Base-by-base conservation (phyloP, 2,329 filamentous ascomycete species). In the Penicillium sp. region DNA sequence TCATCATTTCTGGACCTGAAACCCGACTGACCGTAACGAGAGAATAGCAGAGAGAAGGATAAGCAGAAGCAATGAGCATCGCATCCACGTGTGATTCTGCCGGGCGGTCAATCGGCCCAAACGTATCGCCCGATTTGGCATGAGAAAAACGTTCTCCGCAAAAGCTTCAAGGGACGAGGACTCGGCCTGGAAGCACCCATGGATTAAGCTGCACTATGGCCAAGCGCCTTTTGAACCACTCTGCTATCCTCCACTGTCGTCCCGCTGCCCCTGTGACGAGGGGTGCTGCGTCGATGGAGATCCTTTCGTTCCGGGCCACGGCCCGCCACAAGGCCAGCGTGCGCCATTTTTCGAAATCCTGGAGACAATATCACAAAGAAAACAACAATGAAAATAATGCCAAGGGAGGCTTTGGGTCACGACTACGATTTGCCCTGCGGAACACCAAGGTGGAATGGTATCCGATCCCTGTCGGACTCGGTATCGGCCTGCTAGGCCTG, bases 381-480 rank as follows among this genome's bases (percentile, higher is more conserved):
- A 60, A 72, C 44, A 67, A 74, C 43, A 41, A 63, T 11, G 56
- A 62, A 48, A 54, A 57, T 27, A 54, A 60, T 2, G 46, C 53
- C 46, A 76, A 77, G 60, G 76, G 79, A 54, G 79, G 79, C n/a
- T 86, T 85, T 63, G 66, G 77, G 49, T 78, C 80, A 33, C 74
- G 83, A 56, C 70, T 86, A 45, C 75, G 81, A 35, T 77, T 77
- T 46, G 84, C 85, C 33, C 77, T 86, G 60, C 75, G 78, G 35
- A 78, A 80, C 35, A 89, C 86, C 30, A 86, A 82, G 70, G 80
- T 94, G 55, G 84, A 89, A 76, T 96, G 92, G 92, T 90, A 91
- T 72, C 89, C 89, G 42, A 95, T 96, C 61, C 92, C 92, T 20
- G 83, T 96, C 49, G 89, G 87, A 24, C 79, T 96, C 20, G 92